Percentiles rank a stretch among this genome's conserved stretches.
phyloP scores from a whole-genome alignment of 2,329 filamentous ascomycete species.

The Beauveria australis region DNA sequence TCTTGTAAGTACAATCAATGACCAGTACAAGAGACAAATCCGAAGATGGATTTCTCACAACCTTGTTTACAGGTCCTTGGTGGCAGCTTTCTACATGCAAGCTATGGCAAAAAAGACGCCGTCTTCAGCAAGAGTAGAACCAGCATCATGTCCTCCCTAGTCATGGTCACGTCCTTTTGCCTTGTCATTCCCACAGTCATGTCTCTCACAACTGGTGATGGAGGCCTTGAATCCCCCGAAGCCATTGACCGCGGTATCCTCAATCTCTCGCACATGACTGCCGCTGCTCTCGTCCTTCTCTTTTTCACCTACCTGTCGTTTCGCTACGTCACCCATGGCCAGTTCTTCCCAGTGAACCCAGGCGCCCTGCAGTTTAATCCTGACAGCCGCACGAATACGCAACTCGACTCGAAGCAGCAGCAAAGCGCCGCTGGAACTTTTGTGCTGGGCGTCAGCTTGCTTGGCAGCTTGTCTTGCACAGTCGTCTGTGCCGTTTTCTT shows the following conservation, averaged over 20 bases:
- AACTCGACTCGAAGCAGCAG: background rate
- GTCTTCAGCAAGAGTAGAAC: conserved; percentile 13
- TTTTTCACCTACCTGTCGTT: conserved; percentile 14
- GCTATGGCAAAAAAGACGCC: conserved; percentile 14
- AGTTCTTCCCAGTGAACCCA: conserved; percentile 11
- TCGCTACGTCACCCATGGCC: conserved; percentile 13
- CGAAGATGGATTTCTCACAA: background rate
- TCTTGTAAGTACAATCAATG: background rate
- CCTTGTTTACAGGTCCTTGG: conserved; percentile 10
- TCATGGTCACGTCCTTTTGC: conserved; percentile 14
- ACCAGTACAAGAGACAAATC: background rate
- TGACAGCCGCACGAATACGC: conserved; percentile 9
- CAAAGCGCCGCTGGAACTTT: background rate
- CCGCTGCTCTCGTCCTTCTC: conserved; percentile 11
- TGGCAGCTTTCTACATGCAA: conserved; percentile 14
- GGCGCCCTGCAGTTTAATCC: conserved; percentile 6
- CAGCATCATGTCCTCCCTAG: conserved; percentile 14
- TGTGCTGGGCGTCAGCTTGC: background rate
- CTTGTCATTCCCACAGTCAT: conserved; percentile 14
- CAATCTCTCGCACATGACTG: conserved; percentile 13
- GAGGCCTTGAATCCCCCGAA: conserved; percentile 1
- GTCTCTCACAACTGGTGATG: conserved; percentile 3
- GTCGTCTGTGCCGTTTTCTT: conserved; percentile 1
- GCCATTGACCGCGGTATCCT: conserved; percentile 8
- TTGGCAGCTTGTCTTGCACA: conserved; percentile 2